Conservation (phyloP, 345 rosid genomes). For the Anastatica hierochuntica region DNA sequence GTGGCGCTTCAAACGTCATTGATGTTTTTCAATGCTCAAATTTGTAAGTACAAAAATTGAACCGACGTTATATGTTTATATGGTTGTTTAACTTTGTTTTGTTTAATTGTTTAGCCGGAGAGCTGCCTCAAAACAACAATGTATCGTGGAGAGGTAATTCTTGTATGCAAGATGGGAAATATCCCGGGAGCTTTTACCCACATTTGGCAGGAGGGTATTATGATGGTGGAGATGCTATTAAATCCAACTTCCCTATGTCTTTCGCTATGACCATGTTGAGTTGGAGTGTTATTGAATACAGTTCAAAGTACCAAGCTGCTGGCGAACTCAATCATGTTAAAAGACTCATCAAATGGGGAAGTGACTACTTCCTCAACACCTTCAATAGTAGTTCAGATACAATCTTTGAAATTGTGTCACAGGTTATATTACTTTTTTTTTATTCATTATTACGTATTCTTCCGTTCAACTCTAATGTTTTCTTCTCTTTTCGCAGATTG, state of each 20-base stretch:
- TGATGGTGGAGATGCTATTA: constrained; percentile 94
- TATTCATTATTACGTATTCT: too few relatives aligned
- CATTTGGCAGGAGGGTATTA: constrained; percentile 82
- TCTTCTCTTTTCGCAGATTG: constrained; percentile 39
- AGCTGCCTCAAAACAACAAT: constrained; percentile 74
- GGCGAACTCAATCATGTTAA: constrained; percentile 87
- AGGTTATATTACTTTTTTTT: constrained; percentile 17
- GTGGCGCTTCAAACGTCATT: too few relatives aligned
- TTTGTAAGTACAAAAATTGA: too few relatives aligned
- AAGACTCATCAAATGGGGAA: constrained; percentile 90
- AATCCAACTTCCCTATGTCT: constrained; percentile 81
- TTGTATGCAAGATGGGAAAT: constrained; percentile 66
- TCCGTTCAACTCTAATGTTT: too few relatives aligned
- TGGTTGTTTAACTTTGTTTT: too few relatives aligned
- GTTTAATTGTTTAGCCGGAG: constrained; percentile 47
- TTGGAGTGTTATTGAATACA: constrained; percentile 96
- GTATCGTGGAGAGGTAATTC: constrained; percentile 93
- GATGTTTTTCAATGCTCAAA: too few relatives aligned
- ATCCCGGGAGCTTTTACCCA: constrained; percentile 31
- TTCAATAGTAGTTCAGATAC: constrained; percentile 70
- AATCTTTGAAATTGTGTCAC: constrained; percentile 47
- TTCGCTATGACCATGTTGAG: constrained; percentile 96
- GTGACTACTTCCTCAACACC: constrained; percentile 85
- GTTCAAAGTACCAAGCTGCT: constrained; percentile 76
- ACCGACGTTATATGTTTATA: too few relatives aligned